Base-by-base conservation (phyloP, 2,329 filamentous ascomycete species). In the Chaetomium olivaceum region DNA sequence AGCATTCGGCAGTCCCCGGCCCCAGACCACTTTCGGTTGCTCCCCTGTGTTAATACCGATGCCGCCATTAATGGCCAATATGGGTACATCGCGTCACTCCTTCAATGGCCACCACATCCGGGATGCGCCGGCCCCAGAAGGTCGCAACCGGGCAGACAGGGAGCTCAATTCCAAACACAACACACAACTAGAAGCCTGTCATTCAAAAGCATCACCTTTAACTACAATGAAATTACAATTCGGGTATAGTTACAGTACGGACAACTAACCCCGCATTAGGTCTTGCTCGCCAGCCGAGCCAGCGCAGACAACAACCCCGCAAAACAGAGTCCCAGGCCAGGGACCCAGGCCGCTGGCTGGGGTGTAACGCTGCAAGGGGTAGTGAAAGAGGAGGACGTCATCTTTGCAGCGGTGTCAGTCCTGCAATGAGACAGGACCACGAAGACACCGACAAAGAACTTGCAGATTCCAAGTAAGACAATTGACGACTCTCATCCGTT, bases 361-460 rank as follows among this genome's bases (percentile, higher is more conserved):
- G 39, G 59, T 64, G 66, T 62, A 64, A 64, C 58, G 21, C 50
- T 66, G 61, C 65, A 59, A 51, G 62, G 46, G 27, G 54, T 43
- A 6, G 8, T 19, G 43, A 46, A 55, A 6, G 23, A 46, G 21
- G 48, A 62, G 33, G 50, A 68, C 63, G 66, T 68, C 66, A 68
- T 66, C 54, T 48, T n/a, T 63, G 60, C 57, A 39, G 29, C 55
- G 23, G 43, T 39, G 29, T 62, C 33, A 50, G 43, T 19, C 12
- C 36, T 39, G 46, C 52, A 58, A 36, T 27, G 48, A 33, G 31
- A 27, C 50, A 46, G 23, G 43, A 31, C 61, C 46, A 43, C 31
- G n/a, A 43, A 36, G 59, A 59, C 33, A 58, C 29, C 19, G 39
- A 33, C 48, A 23, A 23, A 9, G 25, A 52, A 51, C 23, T 3